Evolutionary conservation across 2,329 filamentous ascomycete genomes (phyloP), one percentile per base, ranked within the genome.

Genomic region (Xylariaceae sp.): DNA sequence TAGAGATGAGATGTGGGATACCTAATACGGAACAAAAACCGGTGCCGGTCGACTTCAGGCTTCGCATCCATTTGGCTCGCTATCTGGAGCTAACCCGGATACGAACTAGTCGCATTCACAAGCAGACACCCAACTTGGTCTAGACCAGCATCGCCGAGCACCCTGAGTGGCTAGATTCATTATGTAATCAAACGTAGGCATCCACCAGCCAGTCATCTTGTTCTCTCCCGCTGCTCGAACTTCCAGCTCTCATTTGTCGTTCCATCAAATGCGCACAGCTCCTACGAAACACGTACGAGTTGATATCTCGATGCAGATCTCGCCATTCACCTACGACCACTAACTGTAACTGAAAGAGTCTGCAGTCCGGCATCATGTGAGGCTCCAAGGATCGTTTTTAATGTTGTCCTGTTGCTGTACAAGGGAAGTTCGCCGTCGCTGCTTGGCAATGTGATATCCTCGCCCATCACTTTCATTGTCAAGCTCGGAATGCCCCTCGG

Each of bases 351-450:
- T 56, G 42, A 39, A 17, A n/a, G 17, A 48, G 8, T 10, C 48
- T 30, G 9, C 23, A 30, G 23, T 30, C 4, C 23, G 5, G 23
- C 23, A 5, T 30, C 23, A 30, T 30, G 23, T 30, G 11, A 30
- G 34, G 23, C 8, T 51, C 23, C 49, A 8, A 49, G 34, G 17
- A 63, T 51, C 9, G 48, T 53, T 37, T 8, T 42, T 42, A 86
- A 83, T 4, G 85, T 82, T 1, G 58, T 63, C 47, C 56, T 65
- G 8, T 65, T 66, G 42, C 59, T 63, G 35, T 64, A 64, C 48
- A 48, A 56, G 10, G 66, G 64, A 11, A 70, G 62, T 18, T 68
- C 64, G 8, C 42, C 59, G 18, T 57, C 51, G 35, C 54, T 61
- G 2, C 51, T 58, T 17, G 64, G 57, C 8, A 49, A 45, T 3